A percentile compares a stretch with the other conserved stretches of the same genome.
Conservation (phyloP, 495 filamentous ascomycete species). For the Margaritispora aquatica region DNA sequence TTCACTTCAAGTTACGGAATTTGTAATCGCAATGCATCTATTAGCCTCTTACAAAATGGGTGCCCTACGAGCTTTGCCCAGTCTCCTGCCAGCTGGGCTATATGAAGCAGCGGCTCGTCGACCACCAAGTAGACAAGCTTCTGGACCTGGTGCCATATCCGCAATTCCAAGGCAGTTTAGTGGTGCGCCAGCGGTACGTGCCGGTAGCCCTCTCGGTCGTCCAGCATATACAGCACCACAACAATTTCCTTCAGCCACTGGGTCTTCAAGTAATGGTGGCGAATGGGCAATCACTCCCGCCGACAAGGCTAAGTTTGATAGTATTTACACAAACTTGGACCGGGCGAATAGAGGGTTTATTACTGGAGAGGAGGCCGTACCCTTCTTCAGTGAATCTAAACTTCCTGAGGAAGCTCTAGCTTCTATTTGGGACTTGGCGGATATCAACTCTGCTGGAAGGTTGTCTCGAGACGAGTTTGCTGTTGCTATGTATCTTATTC, state of each 20-base stretch:
- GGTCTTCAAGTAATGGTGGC: slow-evolving; percentile 33
- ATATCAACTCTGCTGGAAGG: slow-evolving; percentile 85
- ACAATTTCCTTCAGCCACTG: slow-evolving; percentile 46
- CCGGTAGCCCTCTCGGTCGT: slow-evolving; percentile 65
- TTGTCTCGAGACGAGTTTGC: slow-evolving; percentile 88
- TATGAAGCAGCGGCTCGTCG: slow-evolving; percentile 87
- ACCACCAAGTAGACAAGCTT: slow-evolving; percentile 42
- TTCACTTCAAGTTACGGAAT: slow-evolving; percentile 81
- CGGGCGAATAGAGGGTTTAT: slow-evolving; percentile 73
- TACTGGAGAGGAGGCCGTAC: slow-evolving; percentile 89
- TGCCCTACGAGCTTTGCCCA: slow-evolving; percentile 70
- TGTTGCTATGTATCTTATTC: slow-evolving; percentile 95
- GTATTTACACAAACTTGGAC: slow-evolving; percentile 76
- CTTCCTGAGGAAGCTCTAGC: slow-evolving; percentile 85
- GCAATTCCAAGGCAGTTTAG: slow-evolving; percentile 69
- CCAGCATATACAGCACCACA: slow-evolving; percentile 45
- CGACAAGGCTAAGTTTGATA: slow-evolving; percentile 83
- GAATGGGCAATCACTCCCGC: slow-evolving; percentile 78
- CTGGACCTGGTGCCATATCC: slow-evolving; percentile 40
- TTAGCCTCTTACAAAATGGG: slow-evolving; percentile 85
- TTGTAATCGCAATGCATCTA: slow-evolving; percentile 97
- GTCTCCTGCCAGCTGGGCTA: slow-evolving; percentile 73
- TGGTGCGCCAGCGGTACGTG: slow-evolving; percentile 51
- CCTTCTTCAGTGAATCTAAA: slow-evolving; percentile 87
- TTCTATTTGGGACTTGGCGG: slow-evolving; percentile 95